Conservation (phyloP, 2,329 filamentous ascomycete genomes). For the Aspergillus sp. region DNA sequence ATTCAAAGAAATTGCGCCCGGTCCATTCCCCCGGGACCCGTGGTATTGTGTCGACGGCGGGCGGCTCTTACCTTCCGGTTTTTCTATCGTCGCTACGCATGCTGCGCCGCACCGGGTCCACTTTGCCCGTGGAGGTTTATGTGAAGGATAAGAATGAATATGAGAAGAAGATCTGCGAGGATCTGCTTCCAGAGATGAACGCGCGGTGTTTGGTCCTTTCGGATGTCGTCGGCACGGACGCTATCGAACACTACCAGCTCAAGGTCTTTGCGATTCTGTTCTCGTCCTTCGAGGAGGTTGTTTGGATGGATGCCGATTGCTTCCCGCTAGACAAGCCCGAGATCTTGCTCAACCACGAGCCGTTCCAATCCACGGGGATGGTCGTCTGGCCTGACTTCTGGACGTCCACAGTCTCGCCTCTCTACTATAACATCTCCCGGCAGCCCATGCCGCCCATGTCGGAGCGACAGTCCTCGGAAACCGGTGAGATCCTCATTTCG, state of each 20-base stretch:
- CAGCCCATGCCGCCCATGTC: slow-evolving; percentile 33
- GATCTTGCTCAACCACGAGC: slow-evolving; percentile 51
- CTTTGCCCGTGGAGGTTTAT: slow-evolving; percentile 50
- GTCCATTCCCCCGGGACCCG: slow-evolving; percentile 40
- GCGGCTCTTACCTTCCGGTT: slow-evolving; percentile 49
- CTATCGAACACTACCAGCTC: slow-evolving; percentile 52
- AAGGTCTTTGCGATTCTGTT: slow-evolving; percentile 59
- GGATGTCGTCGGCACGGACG: slow-evolving; percentile 39
- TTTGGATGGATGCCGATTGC: slow-evolving; percentile 60
- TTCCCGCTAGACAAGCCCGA: slow-evolving; percentile 52
- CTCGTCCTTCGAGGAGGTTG: slow-evolving; percentile 58
- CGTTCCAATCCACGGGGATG: slow-evolving; percentile 53
- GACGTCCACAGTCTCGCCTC: slow-evolving; percentile 44
- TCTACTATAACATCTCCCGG: slow-evolving; percentile 44
- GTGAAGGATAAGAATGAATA: slow-evolving; percentile 42
- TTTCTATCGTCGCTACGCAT: slow-evolving; percentile 53
- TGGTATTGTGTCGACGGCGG: slow-evolving; percentile 54
- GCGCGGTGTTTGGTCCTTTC: slow-evolving; percentile 45
- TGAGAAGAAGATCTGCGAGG: slow-evolving; percentile 41
- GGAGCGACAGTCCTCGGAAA: slow-evolving; percentile 37
- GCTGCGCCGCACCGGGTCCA: slow-evolving; percentile 52
- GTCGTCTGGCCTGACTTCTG: slow-evolving; percentile 59
- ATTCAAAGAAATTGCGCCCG: slow-evolving; percentile 29
- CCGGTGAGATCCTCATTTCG: slow-evolving; percentile 36
- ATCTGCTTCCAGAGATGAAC: slow-evolving; percentile 41